A percentile compares a stretch with the other conserved stretches of the same genome.
phyloP scores from a whole-genome alignment of 2,329 filamentous ascomycete species.

The Fusarium tanahbumbuense region DNA sequence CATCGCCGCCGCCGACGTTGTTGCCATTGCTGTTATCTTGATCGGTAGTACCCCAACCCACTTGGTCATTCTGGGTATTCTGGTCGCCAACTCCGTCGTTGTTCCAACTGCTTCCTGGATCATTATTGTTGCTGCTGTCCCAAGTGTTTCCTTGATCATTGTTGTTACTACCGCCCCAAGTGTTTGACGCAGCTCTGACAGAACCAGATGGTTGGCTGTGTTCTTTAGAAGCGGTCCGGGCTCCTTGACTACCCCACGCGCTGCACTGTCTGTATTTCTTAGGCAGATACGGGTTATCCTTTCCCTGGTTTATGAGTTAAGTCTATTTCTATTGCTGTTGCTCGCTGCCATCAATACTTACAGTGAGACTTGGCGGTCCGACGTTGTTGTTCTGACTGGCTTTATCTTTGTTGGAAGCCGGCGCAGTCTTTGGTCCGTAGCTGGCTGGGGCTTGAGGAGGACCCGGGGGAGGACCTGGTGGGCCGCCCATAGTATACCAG shows the following conservation, averaged over 20 bases:
- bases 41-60: neutral
- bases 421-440: constrained; percentile 6
- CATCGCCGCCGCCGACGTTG: neutral
- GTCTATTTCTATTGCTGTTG: neutral
- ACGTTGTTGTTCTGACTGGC: constrained; percentile 50
- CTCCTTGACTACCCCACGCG: constrained; percentile 27
- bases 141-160: constrained; percentile 17
- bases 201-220: constrained; percentile 16
- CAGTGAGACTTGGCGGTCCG: constrained; percentile 39
- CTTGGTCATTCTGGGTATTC: constrained; percentile 6
- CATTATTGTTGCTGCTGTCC: constrained; percentile 13
- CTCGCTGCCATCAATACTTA: constrained; percentile 17
- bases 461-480: constrained; percentile 35
- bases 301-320: constrained; percentile 26
- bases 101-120: constrained; percentile 14
- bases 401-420: constrained; percentile 38
- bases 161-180: constrained; percentile 26
- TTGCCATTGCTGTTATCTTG: constrained; percentile 3
- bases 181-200: constrained; percentile 22
- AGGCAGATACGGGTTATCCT: constrained; percentile 46
- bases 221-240: constrained; percentile 27
- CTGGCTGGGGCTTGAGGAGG: constrained; percentile 8
- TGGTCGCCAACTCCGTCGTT: constrained; percentile 25
- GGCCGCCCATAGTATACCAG: constrained; percentile 41
- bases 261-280: constrained; percentile 33